These are phyloP conservation scores for Umbelopsis vinacea DNA, from an alignment of 192 early-diverging fungal species.

Conservation along the genomic window DNA sequence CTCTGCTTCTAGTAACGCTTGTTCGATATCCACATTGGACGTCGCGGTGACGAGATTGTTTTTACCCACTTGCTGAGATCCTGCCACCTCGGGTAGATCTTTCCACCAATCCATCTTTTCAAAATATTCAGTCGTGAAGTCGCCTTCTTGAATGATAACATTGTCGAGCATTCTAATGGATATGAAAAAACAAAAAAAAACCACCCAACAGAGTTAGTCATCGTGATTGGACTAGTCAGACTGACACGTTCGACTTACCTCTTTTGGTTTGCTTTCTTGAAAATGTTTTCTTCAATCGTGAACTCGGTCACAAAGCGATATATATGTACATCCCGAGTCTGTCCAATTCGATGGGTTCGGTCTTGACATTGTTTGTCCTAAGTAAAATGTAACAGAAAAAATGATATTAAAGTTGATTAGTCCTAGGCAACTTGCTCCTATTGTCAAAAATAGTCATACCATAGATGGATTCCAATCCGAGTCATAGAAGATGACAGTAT, in stretches of 20 bases:
- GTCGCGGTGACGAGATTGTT: conserved; percentile 21
- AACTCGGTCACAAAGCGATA: conserved; percentile 75
- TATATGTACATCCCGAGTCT: conserved; percentile 75
- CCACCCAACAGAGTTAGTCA: too few relatives aligned
- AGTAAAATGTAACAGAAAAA: not conserved
- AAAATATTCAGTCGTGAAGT: conserved; percentile 72
- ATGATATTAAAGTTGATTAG: not conserved
- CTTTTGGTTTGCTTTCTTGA: conserved; percentile 80
- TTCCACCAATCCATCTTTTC: conserved; percentile 67
- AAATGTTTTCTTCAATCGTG: conserved; percentile 80
- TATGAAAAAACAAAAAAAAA: too few relatives aligned
- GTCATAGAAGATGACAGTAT: conserved; percentile 81
- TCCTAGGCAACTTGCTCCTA: not conserved
- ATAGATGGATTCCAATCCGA: conserved; percentile 81
- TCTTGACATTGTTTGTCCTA: conserved; percentile 72
- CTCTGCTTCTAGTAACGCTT: conserved; percentile 64
- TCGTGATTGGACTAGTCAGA: too few relatives aligned
- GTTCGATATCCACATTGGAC: conserved; percentile 53
- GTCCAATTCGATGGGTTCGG: conserved; percentile 70
- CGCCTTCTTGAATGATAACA: conserved; percentile 79
- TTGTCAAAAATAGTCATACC: conserved; percentile 31
- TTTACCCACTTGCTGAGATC: conserved; percentile 28
- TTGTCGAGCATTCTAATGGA: conserved; percentile 67
- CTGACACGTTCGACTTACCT: conserved; percentile 28
- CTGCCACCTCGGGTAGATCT: conserved; percentile 58